Evolutionary conservation across 208 protist species (phyloP).

Genomic region (Spongospora subterranea): DNA sequence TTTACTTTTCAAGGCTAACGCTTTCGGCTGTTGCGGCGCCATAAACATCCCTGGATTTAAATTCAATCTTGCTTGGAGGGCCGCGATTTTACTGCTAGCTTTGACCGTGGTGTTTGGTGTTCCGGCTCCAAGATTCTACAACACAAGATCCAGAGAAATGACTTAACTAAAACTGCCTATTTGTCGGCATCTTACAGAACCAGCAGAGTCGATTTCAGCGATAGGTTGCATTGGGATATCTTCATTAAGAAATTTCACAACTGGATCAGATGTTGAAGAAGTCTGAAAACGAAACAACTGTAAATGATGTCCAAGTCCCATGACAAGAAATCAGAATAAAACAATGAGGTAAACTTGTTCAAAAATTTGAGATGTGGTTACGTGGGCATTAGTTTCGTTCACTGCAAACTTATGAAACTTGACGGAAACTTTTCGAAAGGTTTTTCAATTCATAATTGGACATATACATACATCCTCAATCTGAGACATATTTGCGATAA

Average conservation of each 20-base stretch:
- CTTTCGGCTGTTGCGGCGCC: slow-evolving; percentile 27
- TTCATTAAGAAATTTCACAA: not conserved
- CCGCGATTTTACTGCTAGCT: slow-evolving; percentile 35
- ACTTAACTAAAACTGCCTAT: not conserved
- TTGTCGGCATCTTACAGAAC: not conserved
- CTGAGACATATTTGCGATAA: not conserved
- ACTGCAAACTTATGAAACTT: no score
- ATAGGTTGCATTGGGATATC: not conserved
- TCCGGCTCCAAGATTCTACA: not conserved
- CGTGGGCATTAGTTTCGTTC: no score
- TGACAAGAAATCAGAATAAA: no score
- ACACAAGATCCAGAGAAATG: not conserved
- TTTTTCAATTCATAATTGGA: no score
- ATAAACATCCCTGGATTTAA: slow-evolving; percentile 48
- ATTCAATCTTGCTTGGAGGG: not conserved
- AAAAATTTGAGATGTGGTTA: no score
- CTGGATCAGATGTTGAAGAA: not conserved
- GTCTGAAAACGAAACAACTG: no score
- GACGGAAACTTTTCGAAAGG: no score
- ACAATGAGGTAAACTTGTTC: no score
- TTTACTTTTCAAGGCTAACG: slow-evolving; percentile 27
- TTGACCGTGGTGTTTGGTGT: not conserved
- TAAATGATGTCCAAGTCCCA: no score
- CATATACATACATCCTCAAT: no score
- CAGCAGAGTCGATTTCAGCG: not conserved